Base-by-base conservation (phyloP, 192 early-diverging fungal genomes). In the Phlyctochytrium bullatum region DNA sequence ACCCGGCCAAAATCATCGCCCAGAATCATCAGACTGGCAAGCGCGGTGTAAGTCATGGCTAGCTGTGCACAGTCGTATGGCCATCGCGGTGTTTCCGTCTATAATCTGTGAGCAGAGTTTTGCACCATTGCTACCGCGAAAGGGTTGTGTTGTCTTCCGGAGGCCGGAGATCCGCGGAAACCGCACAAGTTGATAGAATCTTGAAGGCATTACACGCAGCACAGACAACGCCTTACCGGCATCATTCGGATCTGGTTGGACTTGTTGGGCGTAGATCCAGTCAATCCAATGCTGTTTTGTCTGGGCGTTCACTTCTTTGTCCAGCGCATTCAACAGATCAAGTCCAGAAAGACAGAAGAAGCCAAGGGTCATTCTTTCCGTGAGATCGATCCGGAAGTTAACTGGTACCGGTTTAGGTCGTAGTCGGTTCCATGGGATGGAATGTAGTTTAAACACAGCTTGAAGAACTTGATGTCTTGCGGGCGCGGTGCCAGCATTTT, bases 251-350 rank as follows among this genome's bases (percentile, higher is more conserved):
- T 76, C 73, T 29, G 61, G 60, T 52, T 76, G 67, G 27, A 83
- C 72, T 67, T 98, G 95, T 76, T 97, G 95, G 23, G 86, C 89
- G 81, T 98, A 99, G 36, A 99, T 88, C 97, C 97, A 99, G 30
- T 98, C 93, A 34, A 97, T 85, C 86, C 90, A 93, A 29, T 74
- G 83, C 20, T 71, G 35, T 59, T 85, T 83, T 61, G 92, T 72
- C 56, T 82, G 74, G 12, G 75, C 75, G 0, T 81, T 62, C 14
- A 93, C 34, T 2, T 59, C 59, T 3, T 73, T 71, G 12, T 91
- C 87, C 2, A 94, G 63, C n/a, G 70, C 77, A 23, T 86, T 88
- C 28, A 97, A 81, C 24, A 96, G 78, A 36, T 93, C 91, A 57
- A 99, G 75, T 3, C 90, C 92, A 27, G 83, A 83, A 6, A 99